phyloP scores from a whole-genome alignment of 1,139 yeast species.

The Kluyveromyces sp. region DNA sequence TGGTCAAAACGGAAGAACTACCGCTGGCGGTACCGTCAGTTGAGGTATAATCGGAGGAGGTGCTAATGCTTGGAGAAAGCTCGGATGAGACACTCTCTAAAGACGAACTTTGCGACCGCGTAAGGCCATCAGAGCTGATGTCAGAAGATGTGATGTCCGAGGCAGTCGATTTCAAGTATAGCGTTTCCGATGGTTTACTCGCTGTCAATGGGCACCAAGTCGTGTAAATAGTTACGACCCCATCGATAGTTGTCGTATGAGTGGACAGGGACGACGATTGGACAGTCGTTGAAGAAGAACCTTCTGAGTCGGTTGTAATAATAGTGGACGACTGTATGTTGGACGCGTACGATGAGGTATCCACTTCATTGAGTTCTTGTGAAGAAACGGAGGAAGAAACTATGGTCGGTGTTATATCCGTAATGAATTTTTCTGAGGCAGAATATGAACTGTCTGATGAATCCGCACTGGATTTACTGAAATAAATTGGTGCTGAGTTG shows the following conservation, averaged over 20 bases:
- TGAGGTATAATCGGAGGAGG: neutral
- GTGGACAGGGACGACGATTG: constrained; percentile 1
- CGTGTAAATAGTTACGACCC: constrained; percentile 30
- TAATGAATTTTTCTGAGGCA: no score
- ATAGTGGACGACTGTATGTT: constrained; percentile 1
- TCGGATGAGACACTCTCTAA: neutral
- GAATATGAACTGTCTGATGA: neutral
- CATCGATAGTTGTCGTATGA: constrained; percentile 13
- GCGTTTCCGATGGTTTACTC: neutral
- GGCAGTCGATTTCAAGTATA: neutral
- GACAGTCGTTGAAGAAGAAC: neutral
- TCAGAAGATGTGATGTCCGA: neutral
- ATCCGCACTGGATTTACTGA: neutral
- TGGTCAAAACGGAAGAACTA: neutral
- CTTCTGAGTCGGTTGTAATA: neutral
- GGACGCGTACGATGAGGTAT: neutral
- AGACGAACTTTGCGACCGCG: neutral
- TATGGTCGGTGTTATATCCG: neutral
- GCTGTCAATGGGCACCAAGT: constrained; percentile 34
- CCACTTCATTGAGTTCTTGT: neutral
- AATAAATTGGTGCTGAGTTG: constrained; percentile 1
- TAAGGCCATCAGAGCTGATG: neutral
- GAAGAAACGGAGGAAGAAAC: no score
- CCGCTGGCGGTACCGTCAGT: neutral
- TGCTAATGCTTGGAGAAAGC: neutral